Percentiles rank a stretch among this genome's conserved stretches.
Conservation (phyloP, 2,329 filamentous ascomycete genomes). For the Exophiala phaeomuriformis region DNA sequence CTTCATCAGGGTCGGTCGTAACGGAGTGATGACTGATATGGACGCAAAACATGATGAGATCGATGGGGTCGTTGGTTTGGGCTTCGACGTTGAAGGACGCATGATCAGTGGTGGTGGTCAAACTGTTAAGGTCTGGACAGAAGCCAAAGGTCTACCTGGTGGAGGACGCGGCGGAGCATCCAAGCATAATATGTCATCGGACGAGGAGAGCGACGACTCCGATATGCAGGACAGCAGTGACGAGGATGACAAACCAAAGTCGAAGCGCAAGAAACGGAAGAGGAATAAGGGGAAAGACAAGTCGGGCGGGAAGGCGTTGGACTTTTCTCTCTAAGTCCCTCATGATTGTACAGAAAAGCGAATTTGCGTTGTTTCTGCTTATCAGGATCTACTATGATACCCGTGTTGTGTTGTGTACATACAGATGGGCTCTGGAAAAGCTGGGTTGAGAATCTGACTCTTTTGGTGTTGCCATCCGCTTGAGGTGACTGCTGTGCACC, state of each 20-base stretch:
- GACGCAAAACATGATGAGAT: slow-evolving; percentile 70
- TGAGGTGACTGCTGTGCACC: no score
- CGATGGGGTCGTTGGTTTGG: slow-evolving; percentile 74
- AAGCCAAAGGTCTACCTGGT: slow-evolving; percentile 51
- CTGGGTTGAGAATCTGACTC: not conserved
- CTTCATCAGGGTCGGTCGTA: slow-evolving; percentile 65
- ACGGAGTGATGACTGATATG: slow-evolving; percentile 60
- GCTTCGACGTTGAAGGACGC: slow-evolving; percentile 75
- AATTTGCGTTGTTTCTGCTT: not conserved
- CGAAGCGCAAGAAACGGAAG: slow-evolving; percentile 42
- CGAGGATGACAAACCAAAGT: slow-evolving; percentile 43
- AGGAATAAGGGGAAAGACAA: slow-evolving; percentile 39
- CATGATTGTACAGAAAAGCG: not conserved
- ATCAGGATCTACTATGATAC: slow-evolving; percentile 3
- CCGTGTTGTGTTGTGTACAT: not conserved
- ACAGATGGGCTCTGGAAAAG: not conserved
- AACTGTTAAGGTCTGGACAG: slow-evolving; percentile 82
- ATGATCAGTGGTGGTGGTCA: slow-evolving; percentile 85
- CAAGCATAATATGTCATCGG: slow-evolving; percentile 34
- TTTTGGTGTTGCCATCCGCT: no score
- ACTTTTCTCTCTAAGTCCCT: slow-evolving; percentile 20
- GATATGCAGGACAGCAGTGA: slow-evolving; percentile 40
- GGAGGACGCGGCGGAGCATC: slow-evolving; percentile 28
- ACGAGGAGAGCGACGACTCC: slow-evolving; percentile 41
- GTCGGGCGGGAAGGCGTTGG: slow-evolving; percentile 25